These are phyloP conservation scores for Entoloma clypeatum DNA, from an alignment of 1,284 basidiomycete genomes.

Conservation along the genomic window DNA sequence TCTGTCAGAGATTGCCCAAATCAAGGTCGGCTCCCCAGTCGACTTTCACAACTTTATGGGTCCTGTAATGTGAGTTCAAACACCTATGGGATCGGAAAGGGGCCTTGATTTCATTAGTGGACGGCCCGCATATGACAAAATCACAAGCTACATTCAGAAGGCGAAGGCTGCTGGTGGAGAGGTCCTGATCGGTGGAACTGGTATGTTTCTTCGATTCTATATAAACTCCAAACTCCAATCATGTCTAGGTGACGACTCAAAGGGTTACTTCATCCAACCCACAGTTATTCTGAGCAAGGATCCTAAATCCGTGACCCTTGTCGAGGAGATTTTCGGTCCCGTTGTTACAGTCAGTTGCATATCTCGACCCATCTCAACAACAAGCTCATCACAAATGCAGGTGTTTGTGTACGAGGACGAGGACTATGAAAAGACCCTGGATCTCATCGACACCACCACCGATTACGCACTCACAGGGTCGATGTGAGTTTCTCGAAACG, in stretches of 20 bases:
- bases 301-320: slow-evolving; percentile 88
- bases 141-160: slow-evolving; percentile 80
- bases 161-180: slow-evolving; percentile 89
- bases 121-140: slow-evolving; percentile 85
- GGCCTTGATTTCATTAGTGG: slow-evolving; percentile 43
- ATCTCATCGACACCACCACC: slow-evolving; percentile 85
- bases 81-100: background rate
- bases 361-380: background rate
- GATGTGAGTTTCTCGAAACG: slow-evolving; percentile 51
- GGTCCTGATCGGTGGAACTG: slow-evolving; percentile 81
- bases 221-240: background rate
- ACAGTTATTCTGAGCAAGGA: slow-evolving; percentile 95
- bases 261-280: slow-evolving; percentile 92
- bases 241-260: slow-evolving; percentile 75
- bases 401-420: slow-evolving; percentile 84
- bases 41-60: slow-evolving; percentile 91
- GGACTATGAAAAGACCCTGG: slow-evolving; percentile 81
- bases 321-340: slow-evolving; percentile 96
- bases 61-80: slow-evolving; percentile 78
- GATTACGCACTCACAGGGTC: slow-evolving; percentile 90
- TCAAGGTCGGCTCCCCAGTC: slow-evolving; percentile 78
- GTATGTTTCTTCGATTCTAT: slow-evolving; percentile 34
- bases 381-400: too few species aligned
- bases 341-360: slow-evolving; percentile 75
- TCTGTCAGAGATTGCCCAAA: slow-evolving; percentile 72